Conservation (phyloP, 2,329 filamentous ascomycete species). For the Fusarium sp. region DNA sequence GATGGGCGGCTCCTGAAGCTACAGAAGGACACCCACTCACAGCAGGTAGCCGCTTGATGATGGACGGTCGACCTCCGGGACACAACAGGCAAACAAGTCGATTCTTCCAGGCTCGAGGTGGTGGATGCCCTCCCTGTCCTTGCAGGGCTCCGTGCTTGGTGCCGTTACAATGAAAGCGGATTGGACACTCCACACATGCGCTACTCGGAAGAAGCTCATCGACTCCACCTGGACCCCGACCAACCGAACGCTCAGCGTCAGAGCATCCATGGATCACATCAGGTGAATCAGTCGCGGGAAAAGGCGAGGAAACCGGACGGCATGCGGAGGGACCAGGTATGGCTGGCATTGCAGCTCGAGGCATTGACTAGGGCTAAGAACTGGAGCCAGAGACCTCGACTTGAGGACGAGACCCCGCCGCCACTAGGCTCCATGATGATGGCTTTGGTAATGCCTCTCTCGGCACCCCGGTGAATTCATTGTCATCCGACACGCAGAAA, state of each 20-base stretch:
- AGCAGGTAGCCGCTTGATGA: conserved; percentile 5
- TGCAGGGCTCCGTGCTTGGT: conserved; percentile 38
- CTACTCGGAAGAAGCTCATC: conserved; percentile 42
- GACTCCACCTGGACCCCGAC: conserved; percentile 38
- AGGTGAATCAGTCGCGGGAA: conserved; percentile 33
- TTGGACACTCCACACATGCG: conserved; percentile 43
- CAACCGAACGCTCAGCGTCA: conserved; percentile 36
- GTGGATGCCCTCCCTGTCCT: conserved; percentile 38
- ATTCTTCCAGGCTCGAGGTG: conserved; percentile 15
- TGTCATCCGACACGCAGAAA: conserved; percentile 7
- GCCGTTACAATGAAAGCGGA: conserved; percentile 45
- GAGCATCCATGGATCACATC: conserved; percentile 42
- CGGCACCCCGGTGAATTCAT: neutral
- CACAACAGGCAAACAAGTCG: neutral
- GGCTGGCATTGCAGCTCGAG: neutral
- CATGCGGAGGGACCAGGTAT: neutral
- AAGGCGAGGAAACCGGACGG: conserved; percentile 12
- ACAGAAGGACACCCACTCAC: conserved; percentile 2
- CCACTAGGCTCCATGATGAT: conserved; percentile 20
- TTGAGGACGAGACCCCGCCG: conserved; percentile 18
- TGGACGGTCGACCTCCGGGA: conserved; percentile 8
- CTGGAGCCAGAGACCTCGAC: conserved; percentile 1
- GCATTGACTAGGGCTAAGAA: neutral
- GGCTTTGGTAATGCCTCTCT: conserved; percentile 6
- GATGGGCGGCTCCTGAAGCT: conserved; percentile 16